Conservation (phyloP, 2,329 filamentous ascomycete genomes). For the Fusarium acutatum region DNA sequence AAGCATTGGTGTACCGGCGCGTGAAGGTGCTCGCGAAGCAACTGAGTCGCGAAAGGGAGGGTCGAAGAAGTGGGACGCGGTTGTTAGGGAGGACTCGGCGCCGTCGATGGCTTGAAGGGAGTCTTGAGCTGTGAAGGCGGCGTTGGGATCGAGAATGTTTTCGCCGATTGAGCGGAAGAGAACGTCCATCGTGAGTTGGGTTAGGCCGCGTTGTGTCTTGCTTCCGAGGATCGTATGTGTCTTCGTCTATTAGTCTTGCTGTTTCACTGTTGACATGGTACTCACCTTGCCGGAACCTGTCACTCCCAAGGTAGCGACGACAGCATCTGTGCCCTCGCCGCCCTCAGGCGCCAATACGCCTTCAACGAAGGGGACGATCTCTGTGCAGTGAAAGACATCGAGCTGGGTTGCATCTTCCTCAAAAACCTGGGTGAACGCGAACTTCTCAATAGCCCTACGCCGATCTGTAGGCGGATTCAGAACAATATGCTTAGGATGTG, state of each 20-base stretch:
- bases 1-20: conserved; percentile 75
- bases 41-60: conserved; percentile 74
- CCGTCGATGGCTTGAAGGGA: conserved; percentile 80
- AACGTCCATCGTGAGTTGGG: conserved; percentile 89
- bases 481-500: conserved; percentile 73
- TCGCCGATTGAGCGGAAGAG: conserved; percentile 83
- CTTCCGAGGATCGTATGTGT: conserved; percentile 96
- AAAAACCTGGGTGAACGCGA: conserved; percentile 93
- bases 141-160: conserved; percentile 71
- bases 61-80: conserved; percentile 81
- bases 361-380: conserved; percentile 78
- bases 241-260: conserved; percentile 55
- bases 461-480: conserved; percentile 85
- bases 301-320: conserved; percentile 91
- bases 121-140: conserved; percentile 70
- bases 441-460: conserved; percentile 89
- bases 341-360: conserved; percentile 79
- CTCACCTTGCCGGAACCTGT: conserved; percentile 94
- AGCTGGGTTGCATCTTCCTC: conserved; percentile 86
- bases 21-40: conserved; percentile 67
- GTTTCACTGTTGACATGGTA: conserved; percentile 15
- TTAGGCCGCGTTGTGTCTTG: conserved; percentile 84
- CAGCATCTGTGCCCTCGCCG: conserved; percentile 83
- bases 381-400: conserved; percentile 84
- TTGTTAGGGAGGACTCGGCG: conserved; percentile 80